Evolutionary conservation across 768 basidiomycete species (phyloP).

Genomic region (Agaricus blazei): DNA sequence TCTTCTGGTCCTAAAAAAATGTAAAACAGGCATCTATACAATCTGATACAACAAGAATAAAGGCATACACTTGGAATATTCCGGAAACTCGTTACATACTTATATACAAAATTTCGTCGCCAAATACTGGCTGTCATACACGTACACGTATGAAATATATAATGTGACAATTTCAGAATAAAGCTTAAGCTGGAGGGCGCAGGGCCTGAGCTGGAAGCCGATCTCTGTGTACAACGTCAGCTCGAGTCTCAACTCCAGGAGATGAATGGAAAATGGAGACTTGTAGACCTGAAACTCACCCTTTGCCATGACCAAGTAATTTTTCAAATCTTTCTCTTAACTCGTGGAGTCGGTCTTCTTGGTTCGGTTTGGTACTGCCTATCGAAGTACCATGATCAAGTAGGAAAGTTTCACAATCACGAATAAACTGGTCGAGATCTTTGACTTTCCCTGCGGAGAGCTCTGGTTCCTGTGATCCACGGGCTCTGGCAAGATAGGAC

Average conservation of each 20-base stretch:
- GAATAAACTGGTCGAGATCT: slow-evolving; percentile 63
- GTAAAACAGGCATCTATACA: too few relatives aligned
- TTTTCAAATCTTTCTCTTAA: slow-evolving; percentile 24
- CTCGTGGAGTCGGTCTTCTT: slow-evolving; percentile 23
- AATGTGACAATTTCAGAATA: background rate
- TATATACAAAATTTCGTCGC: background rate
- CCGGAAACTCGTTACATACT: too few relatives aligned
- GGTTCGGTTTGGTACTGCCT: slow-evolving; percentile 22
- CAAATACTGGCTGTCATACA: background rate
- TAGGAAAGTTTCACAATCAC: slow-evolving; percentile 52
- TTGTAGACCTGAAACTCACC: slow-evolving; percentile 13
- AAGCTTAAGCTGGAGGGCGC: background rate
- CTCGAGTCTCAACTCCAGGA: background rate
- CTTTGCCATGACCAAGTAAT: slow-evolving; percentile 23
- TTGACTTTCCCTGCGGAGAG: slow-evolving; percentile 47
- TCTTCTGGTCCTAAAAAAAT: background rate
- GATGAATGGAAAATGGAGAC: background rate
- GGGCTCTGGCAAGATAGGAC: slow-evolving; percentile 65
- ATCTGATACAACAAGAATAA: too few relatives aligned
- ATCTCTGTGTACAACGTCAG: background rate
- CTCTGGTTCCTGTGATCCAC: slow-evolving; percentile 70
- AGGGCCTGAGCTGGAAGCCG: background rate
- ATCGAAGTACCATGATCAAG: slow-evolving; percentile 48
- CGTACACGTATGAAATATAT: background rate
- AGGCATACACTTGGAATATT: too few relatives aligned